phyloP scores from a whole-genome alignment of 2,329 filamentous ascomycete species.

The Fusarium cicatricum region DNA sequence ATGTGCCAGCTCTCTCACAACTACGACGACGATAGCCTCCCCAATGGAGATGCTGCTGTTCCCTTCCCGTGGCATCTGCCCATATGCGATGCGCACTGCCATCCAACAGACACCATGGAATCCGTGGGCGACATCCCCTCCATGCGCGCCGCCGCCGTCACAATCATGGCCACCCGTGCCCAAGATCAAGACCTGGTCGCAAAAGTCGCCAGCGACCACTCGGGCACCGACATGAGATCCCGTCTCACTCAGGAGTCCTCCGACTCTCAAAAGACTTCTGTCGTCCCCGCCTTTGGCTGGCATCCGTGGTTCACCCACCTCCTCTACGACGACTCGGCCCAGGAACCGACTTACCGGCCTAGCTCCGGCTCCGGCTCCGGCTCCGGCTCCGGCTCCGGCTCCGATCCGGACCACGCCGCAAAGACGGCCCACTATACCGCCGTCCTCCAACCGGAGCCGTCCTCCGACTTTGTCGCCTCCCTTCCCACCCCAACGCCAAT shows the following conservation, averaged over 20 bases:
- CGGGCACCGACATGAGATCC: conserved; percentile 46
- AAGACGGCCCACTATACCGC: conserved; percentile 69
- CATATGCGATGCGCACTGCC: conserved; percentile 82
- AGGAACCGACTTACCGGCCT: conserved; percentile 49
- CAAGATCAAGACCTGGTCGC: conserved; percentile 80
- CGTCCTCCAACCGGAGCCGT: conserved; percentile 66
- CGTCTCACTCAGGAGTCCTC: not conserved
- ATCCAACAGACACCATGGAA: conserved; percentile 80
- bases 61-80: conserved; percentile 75
- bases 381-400: conserved; percentile 32
- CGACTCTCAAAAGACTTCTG: not conserved
- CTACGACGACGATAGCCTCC: not conserved
- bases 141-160: conserved; percentile 73
- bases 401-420: conserved; percentile 41
- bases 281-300: conserved; percentile 82
- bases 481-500: conserved; percentile 70
- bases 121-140: conserved; percentile 63
- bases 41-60: conserved; percentile 1
- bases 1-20: conserved; percentile 24
- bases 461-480: conserved; percentile 53
- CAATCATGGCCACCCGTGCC: conserved; percentile 79
- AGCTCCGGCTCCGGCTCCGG: conserved; percentile 22
- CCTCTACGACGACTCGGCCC: conserved; percentile 68
- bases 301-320: conserved; percentile 88
- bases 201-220: conserved; percentile 65